phyloP scores from a whole-genome alignment of 2,329 filamentous ascomycete genomes.

The Xylariaceae sp. region DNA sequence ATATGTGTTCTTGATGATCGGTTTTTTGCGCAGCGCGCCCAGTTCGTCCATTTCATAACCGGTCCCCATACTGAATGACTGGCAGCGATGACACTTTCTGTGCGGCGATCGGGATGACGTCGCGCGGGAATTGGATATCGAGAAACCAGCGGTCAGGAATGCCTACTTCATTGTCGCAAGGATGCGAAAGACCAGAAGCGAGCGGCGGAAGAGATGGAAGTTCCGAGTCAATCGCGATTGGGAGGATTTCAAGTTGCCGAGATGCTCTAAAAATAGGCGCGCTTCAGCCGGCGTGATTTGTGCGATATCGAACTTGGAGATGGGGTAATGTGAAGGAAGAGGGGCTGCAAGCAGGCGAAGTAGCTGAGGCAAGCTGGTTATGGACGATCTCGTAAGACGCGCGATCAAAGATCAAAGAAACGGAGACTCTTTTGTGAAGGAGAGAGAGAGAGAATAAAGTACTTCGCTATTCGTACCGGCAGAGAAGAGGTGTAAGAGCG shows the following conservation, averaged over 20 bases:
- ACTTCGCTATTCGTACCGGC: not conserved
- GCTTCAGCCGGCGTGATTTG: not conserved
- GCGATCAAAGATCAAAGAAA: conserved; percentile 10
- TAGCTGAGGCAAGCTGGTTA: not conserved
- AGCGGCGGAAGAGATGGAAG: conserved; percentile 1
- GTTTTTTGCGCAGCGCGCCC: conserved; percentile 27
- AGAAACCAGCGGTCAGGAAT: conserved; percentile 9
- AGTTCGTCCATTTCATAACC: conserved; percentile 25
- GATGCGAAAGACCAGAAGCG: not conserved
- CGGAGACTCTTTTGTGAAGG: not conserved
- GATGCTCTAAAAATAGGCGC: not conserved
- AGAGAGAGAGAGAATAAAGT: not conserved
- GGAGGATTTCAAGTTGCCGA: not conserved
- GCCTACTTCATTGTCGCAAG: conserved; percentile 24
- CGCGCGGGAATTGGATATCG: not conserved
- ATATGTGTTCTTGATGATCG: conserved; percentile 25
- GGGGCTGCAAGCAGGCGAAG: not conserved
- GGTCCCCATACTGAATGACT: conserved; percentile 21
- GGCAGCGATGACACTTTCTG: conserved; percentile 4
- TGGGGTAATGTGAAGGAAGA: not conserved
- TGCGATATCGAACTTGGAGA: not conserved
- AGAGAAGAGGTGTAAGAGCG: not conserved
- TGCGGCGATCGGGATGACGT: conserved; percentile 4
- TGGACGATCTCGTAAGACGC: not conserved
- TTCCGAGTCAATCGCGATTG: conserved; percentile 5